These are phyloP conservation scores for Microascus cirrosus DNA, from an alignment of 2,329 filamentous ascomycete species.

Conservation along the genomic window DNA sequence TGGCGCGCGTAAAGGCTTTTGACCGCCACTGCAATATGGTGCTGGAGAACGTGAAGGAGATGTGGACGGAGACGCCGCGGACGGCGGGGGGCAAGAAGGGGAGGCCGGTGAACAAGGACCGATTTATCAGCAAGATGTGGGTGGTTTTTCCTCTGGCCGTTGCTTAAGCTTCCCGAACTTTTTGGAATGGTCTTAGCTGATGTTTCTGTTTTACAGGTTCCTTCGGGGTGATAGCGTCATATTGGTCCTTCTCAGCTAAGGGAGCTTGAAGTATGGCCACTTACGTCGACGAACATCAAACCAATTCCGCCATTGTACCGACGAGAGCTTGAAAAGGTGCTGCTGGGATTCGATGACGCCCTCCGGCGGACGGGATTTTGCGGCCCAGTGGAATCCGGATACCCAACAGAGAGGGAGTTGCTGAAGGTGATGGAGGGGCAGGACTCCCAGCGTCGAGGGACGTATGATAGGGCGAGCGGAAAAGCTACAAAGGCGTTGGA, in stretches of 20 bases:
- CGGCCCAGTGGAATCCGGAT: too few species aligned
- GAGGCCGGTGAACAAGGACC: slow-evolving; percentile 88
- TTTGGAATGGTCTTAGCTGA: background rate
- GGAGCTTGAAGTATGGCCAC: too few species aligned
- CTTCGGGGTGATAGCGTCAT: slow-evolving; percentile 81
- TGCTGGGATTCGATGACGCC: too few species aligned
- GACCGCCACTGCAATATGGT: slow-evolving; percentile 99
- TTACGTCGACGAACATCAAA: too few species aligned
- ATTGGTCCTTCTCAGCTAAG: slow-evolving; percentile 67
- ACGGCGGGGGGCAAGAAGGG: slow-evolving; percentile 81
- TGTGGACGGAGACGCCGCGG: slow-evolving; percentile 94
- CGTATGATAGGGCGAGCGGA: too few species aligned
- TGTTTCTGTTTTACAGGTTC: slow-evolving; percentile 45
- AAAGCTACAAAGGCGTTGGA: too few species aligned
- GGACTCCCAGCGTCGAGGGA: too few species aligned
- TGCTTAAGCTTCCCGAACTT: background rate
- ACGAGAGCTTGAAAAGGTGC: too few species aligned
- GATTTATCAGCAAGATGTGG: slow-evolving; percentile 95
- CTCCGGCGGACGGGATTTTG: too few species aligned
- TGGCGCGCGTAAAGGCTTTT: slow-evolving; percentile 96
- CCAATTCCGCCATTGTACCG: too few species aligned
- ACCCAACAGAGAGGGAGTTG: too few species aligned
- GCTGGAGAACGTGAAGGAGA: slow-evolving; percentile 85
- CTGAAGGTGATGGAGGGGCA: too few species aligned
- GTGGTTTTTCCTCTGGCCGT: slow-evolving; percentile 18